These are phyloP conservation scores for Aristolochia californica DNA, from an alignment of 164 flowering plant genomes.

Conservation along the genomic window DNA sequence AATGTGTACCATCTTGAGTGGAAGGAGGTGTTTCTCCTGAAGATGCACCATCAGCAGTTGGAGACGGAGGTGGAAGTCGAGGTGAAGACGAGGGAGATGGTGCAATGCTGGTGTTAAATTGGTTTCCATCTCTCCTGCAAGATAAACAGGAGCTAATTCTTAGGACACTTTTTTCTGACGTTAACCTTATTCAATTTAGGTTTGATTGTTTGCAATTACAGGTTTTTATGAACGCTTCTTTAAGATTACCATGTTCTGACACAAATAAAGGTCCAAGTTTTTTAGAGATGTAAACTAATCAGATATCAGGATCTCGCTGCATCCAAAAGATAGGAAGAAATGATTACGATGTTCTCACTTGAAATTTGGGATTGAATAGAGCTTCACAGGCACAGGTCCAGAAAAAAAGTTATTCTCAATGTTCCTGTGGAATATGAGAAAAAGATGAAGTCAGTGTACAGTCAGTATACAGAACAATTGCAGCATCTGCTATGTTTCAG, in stretches of 20 bases:
- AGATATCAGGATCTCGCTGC: too few relatives aligned
- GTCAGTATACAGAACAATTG: too few relatives aligned
- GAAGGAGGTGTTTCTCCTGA: constrained; percentile 30
- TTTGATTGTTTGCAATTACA: not conserved
- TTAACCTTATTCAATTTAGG: too few relatives aligned
- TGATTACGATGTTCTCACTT: constrained; percentile 31
- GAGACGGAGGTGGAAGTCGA: constrained; percentile 39
- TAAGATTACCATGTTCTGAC: not conserved
- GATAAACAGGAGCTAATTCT: not conserved
- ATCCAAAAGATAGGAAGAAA: not conserved
- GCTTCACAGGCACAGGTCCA: constrained; percentile 75
- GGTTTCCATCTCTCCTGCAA: constrained; percentile 84
- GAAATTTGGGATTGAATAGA: constrained; percentile 66
- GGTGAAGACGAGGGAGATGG: constrained; percentile 32
- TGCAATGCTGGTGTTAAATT: constrained; percentile 42
- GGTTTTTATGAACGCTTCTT: not conserved
- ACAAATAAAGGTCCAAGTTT: not conserved
- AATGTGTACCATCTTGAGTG: constrained; percentile 10
- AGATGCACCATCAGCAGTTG: constrained; percentile 25
- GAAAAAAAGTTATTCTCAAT: constrained; percentile 67
- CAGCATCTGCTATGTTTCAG: too few relatives aligned
- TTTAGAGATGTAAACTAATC: too few relatives aligned
- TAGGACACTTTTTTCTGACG: too few relatives aligned
- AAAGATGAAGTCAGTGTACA: not conserved
- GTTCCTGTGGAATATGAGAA: constrained; percentile 39